Evolutionary conservation across 1,139 yeast species (phyloP), one percentile per base, ranked within the genome.

Genomic region (Taiozyma sp.): DNA sequence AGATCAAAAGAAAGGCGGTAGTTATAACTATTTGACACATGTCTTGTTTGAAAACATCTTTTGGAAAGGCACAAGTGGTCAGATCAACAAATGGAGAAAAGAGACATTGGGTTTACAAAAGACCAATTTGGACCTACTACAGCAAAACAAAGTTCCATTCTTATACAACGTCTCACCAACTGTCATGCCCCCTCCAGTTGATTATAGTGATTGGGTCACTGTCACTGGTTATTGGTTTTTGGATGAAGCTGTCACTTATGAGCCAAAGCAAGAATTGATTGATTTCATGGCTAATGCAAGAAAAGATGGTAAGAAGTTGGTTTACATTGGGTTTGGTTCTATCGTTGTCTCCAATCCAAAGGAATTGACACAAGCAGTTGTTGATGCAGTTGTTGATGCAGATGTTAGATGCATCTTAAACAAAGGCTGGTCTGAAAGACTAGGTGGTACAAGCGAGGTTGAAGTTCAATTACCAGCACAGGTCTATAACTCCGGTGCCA

Each of bases 201-300:
- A 91, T 67, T 91, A 87, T 67, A 86, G 90, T 19, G 97, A 89
- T 64, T 91, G 98, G 98, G 81, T 91, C 32, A 85, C 79, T 59
- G 96, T 91, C 4, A 88, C 97, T 0, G 99, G 99, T 0, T 93
- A 93, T 65, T 91, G 99, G 99, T 88, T 89, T 62, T 71, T 91
- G 57, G 86, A 89, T 63, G 93, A 87, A 62, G 83, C 84, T 10
- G 67, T 68, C 13, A 74, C 73, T 21, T 88, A 78, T 64, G 65
- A 71, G 6, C 95, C 97, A 3, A 88, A 91, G 0, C 58, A 67
- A 19, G 81, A 71, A n/a, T 68, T 91, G 45, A 59, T 69, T 1
- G 69, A 73, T 4, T 93, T 93, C 62, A 80, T 91, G 49, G 63
- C 70, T n/a, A 66, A 71, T 49, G 97, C 97, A 0, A 71, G 75